Percentiles rank a stretch among this genome's conserved stretches.
Conservation (phyloP, 768 basidiomycete genomes). For the Boletus subparvulus region DNA sequence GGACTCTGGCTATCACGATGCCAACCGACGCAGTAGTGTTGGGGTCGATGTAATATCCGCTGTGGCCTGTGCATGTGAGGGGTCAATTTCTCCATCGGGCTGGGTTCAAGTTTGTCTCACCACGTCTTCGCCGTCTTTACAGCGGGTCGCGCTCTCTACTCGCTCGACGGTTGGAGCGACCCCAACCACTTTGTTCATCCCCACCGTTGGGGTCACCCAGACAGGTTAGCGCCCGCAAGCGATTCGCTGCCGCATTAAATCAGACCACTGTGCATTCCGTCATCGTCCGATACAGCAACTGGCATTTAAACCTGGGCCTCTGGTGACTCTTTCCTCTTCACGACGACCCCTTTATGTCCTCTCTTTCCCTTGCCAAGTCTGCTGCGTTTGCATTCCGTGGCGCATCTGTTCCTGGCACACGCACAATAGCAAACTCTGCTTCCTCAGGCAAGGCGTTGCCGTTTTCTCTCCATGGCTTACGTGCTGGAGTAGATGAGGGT, state of each 20-base stretch:
- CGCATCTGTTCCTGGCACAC: conserved; percentile 12
- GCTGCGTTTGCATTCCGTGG: conserved; percentile 11
- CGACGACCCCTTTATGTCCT: conserved; percentile 18
- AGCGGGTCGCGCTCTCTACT: background rate
- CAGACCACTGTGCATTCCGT: conserved; percentile 4
- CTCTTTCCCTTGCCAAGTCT: conserved; percentile 15
- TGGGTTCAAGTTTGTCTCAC: background rate
- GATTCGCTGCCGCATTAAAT: conserved; percentile 4
- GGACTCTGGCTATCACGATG: background rate
- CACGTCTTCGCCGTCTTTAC: background rate
- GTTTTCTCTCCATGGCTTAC: conserved; percentile 48
- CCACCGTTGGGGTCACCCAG: background rate
- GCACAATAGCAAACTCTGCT: conserved; percentile 32
- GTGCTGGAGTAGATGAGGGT: conserved; percentile 27
- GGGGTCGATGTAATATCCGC: too few relatives aligned
- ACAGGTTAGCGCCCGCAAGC: background rate
- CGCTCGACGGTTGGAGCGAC: conserved; percentile 1
- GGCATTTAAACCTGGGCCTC: conserved; percentile 20
- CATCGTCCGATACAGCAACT: conserved; percentile 16
- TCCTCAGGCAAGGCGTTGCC: conserved; percentile 45
- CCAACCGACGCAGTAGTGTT: background rate
- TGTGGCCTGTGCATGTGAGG: too few relatives aligned
- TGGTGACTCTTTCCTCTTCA: background rate
- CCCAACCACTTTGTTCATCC: background rate
- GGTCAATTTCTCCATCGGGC: background rate